Percentiles rank a stretch among this genome's conserved stretches.
phyloP scores from a whole-genome alignment of 495 filamentous ascomycete genomes.

The Trichocladium uniseriatum region DNA sequence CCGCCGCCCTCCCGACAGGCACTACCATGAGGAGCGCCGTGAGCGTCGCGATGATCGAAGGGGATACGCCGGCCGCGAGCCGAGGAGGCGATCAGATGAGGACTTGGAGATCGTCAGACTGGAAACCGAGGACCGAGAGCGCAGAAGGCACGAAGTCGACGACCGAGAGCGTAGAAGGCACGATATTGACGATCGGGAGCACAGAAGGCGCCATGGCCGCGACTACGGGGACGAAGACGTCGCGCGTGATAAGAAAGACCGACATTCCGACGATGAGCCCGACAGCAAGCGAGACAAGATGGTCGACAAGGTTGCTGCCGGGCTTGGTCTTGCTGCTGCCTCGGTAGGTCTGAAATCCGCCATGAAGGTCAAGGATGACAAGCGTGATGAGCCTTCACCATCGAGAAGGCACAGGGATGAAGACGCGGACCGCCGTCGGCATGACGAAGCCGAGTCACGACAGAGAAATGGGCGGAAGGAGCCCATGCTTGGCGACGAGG shows the following conservation, averaged over 20 bases:
- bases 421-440: constrained; percentile 10
- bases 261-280: constrained; percentile 20
- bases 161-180: constrained; percentile 15
- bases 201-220: constrained; percentile 17
- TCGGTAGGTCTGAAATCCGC: constrained; percentile 28
- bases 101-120: constrained; percentile 19
- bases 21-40: constrained; percentile 31
- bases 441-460: constrained; percentile 17
- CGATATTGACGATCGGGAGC: constrained; percentile 14
- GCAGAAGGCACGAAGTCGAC: constrained; percentile 9
- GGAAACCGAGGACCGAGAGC: constrained; percentile 18
- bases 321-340: constrained; percentile 30
- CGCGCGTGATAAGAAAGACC: constrained; percentile 18
- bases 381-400: constrained; percentile 19
- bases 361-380: constrained; percentile 26
- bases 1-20: constrained; percentile 19
- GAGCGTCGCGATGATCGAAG: constrained; percentile 21
- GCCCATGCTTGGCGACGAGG: constrained; percentile 27
- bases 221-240: constrained; percentile 17
- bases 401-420: constrained; percentile 19
- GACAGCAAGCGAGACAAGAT: constrained; percentile 21
- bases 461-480: constrained; percentile 16
- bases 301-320: constrained; percentile 31
- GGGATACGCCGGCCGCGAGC: constrained; percentile 22
- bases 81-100: constrained; percentile 31